Percentiles rank a stretch among this genome's conserved stretches.
phyloP scores from a whole-genome alignment of 345 rosid species.

The Acer yangbiense region DNA sequence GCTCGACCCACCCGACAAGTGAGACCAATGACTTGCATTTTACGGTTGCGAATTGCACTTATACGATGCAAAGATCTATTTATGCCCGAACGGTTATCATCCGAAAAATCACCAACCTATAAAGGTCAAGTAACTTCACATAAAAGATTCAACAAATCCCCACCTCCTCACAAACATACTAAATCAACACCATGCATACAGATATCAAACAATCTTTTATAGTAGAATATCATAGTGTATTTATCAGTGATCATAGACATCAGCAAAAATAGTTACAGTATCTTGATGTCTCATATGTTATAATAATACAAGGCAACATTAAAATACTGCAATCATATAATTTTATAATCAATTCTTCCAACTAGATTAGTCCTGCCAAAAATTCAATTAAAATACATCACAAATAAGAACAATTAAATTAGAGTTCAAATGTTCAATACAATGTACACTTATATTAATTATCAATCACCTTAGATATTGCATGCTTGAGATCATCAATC shows the following conservation, averaged over 20 bases:
- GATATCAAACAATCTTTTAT: not conserved
- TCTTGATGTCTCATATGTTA: not conserved
- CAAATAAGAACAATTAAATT: not conserved
- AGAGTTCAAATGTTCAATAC: not conserved
- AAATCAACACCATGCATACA: not conserved
- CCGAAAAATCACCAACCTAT: constrained; percentile 95
- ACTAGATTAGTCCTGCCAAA: too few relatives aligned
- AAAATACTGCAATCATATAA: constrained; percentile 1
- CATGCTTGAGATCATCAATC: constrained; percentile 72
- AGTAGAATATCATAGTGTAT: not conserved
- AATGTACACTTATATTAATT: not conserved
- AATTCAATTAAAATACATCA: not conserved
- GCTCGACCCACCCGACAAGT: constrained; percentile 97
- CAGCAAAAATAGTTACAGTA: not conserved
- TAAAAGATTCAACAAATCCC: constrained; percentile 11
- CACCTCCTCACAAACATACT: not conserved
- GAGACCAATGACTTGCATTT: constrained; percentile 82
- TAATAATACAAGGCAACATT: constrained; percentile 6
- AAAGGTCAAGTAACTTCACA: constrained; percentile 20
- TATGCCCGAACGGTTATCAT: constrained; percentile 93
- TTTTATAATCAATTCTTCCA: too few relatives aligned
- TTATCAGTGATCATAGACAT: not conserved
- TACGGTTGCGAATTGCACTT: constrained; percentile 93
- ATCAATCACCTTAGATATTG: constrained; percentile 74
- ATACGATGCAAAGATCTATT: constrained; percentile 90